Conservation (phyloP, 1,284 basidiomycete genomes). For the Moesziomyces globuligerus region DNA sequence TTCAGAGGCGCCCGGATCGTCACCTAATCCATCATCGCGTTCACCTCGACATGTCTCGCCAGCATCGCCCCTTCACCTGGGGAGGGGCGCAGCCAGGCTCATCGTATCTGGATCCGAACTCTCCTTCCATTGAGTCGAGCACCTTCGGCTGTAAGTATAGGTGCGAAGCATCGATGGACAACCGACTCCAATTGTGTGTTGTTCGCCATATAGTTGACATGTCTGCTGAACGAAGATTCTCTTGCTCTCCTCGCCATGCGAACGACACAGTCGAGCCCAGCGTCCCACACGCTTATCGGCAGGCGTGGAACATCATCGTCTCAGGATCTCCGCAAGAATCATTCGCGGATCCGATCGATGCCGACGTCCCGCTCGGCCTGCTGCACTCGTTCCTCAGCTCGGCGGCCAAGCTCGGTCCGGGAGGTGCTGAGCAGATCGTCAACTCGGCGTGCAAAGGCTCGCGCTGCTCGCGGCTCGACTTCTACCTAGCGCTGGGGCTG, state of each 20-base stretch:
- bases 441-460: conserved; percentile 35
- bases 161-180: too few species aligned
- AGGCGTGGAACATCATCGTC: conserved; percentile 11
- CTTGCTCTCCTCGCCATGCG: background rate
- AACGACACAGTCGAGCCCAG: conserved; percentile 23
- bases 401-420: conserved; percentile 24
- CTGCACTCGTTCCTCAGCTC: conserved; percentile 34
- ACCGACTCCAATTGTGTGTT: too few species aligned
- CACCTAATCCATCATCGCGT: background rate
- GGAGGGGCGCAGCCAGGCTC: conserved; percentile 30
- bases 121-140: conserved; percentile 19
- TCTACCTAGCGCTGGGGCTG: conserved; percentile 32
- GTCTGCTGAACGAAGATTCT: background rate
- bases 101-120: conserved; percentile 22
- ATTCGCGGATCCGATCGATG: conserved; percentile 7
- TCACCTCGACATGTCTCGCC: conserved; percentile 31
- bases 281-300: conserved; percentile 27
- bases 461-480: conserved; percentile 36
- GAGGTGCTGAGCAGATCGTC: conserved; percentile 28
- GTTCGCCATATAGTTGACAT: too few species aligned
- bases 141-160: conserved; percentile 28
- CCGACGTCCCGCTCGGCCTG: conserved; percentile 26
- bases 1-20: too few species aligned
- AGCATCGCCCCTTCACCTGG: conserved; percentile 40
- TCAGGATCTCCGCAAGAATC: background rate